Conservation (phyloP, 225 moss, liverwort and hornwort species). For the Ulota crispa region DNA sequence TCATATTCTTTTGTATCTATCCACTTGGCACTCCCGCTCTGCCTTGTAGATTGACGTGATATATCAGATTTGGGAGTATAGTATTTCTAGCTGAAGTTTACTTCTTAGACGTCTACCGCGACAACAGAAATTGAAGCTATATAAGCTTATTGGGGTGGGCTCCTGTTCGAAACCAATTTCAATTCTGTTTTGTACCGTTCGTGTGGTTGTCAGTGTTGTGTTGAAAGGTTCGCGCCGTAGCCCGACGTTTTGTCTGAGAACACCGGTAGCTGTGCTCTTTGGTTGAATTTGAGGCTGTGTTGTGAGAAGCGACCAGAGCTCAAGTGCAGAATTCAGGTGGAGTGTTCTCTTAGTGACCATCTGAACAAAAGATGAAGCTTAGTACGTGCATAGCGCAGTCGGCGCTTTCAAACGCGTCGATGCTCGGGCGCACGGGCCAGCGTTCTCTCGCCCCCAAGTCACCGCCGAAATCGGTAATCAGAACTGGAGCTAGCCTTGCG, state of each 20-base stretch:
- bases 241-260: too few relatives aligned
- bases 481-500: background rate
- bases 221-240: too few relatives aligned
- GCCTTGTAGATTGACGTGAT: background rate
- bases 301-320: background rate
- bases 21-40: too few relatives aligned
- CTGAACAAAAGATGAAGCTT: slow-evolving; percentile 30
- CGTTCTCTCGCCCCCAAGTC: background rate
- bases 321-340: background rate
- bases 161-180: background rate
- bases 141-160: background rate
- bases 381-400: slow-evolving; percentile 22
- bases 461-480: background rate
- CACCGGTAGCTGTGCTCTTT: background rate
- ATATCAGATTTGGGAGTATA: background rate
- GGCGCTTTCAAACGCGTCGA: slow-evolving; percentile 1
- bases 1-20: background rate
- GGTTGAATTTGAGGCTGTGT: background rate
- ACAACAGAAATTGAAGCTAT: background rate
- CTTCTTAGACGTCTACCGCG: background rate
- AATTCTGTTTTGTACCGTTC: background rate
- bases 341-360: background rate
- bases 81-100: background rate
- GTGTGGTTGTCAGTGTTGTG: background rate
- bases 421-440: slow-evolving; percentile 12